phyloP scores from a whole-genome alignment of 1,284 basidiomycete species.

The Pyrrhoderma noxium region DNA sequence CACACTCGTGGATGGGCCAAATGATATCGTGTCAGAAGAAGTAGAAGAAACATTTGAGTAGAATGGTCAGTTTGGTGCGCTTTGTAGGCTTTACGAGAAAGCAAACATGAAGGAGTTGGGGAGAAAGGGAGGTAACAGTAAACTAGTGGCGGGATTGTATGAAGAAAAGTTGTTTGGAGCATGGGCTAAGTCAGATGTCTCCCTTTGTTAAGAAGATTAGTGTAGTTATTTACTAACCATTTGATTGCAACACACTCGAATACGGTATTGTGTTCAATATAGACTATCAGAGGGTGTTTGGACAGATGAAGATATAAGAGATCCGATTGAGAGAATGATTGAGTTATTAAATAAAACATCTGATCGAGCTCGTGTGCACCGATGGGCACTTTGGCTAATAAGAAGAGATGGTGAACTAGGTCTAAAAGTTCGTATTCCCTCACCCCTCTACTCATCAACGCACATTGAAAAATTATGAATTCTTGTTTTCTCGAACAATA shows the following conservation, averaged over 20 bases:
- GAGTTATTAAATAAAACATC: slow-evolving; percentile 52
- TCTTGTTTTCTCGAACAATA: too few relatives aligned
- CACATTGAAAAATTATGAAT: not conserved
- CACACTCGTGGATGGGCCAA: slow-evolving; percentile 50
- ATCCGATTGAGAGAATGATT: slow-evolving; percentile 68
- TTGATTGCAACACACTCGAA: not conserved
- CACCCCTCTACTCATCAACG: not conserved
- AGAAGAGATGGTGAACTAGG: slow-evolving; percentile 62
- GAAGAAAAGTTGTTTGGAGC: slow-evolving; percentile 56
- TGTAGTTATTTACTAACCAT: too few relatives aligned
- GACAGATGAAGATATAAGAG: slow-evolving; percentile 55
- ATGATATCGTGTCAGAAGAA: slow-evolving; percentile 54
- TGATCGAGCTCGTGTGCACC: slow-evolving; percentile 55
- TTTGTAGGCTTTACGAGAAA: slow-evolving; percentile 58
- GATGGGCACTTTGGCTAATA: slow-evolving; percentile 79
- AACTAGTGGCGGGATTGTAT: slow-evolving; percentile 42
- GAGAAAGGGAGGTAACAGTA: not conserved
- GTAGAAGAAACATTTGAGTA: slow-evolving; percentile 53
- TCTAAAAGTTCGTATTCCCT: slow-evolving; percentile 47
- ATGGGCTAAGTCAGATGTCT: slow-evolving; percentile 58
- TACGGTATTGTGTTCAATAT: slow-evolving; percentile 4
- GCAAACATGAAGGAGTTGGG: slow-evolving; percentile 17
- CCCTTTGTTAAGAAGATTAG: not conserved
- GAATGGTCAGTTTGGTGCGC: slow-evolving; percentile 51
- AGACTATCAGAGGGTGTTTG: slow-evolving; percentile 70